Evolutionary conservation across 192 early-diverging fungal genomes (phyloP).

Genomic region (Thoreauomyces humboldtii): DNA sequence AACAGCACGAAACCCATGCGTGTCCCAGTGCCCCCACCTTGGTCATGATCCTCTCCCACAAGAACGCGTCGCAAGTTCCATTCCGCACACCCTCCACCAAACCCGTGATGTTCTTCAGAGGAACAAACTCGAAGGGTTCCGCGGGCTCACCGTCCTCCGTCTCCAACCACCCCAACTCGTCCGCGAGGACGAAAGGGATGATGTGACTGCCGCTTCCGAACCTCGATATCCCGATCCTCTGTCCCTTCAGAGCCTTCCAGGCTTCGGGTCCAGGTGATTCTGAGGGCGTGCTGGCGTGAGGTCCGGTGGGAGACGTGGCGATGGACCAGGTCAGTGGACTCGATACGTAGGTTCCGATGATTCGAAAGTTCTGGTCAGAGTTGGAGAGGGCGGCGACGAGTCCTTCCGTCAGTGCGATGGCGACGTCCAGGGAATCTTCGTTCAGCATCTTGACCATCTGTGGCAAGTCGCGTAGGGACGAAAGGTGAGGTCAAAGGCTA

Average conservation of each 20-base stretch:
- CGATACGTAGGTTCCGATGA: slow-evolving; percentile 78
- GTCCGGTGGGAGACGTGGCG: slow-evolving; percentile 35
- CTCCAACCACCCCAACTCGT: slow-evolving; percentile 63
- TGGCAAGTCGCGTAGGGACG: neutral
- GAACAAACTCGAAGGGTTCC: slow-evolving; percentile 60
- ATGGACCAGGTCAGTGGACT: slow-evolving; percentile 64
- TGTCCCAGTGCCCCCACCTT: no score
- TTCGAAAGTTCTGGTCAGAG: slow-evolving; percentile 61
- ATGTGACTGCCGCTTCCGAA: slow-evolving; percentile 78
- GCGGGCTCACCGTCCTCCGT: neutral
- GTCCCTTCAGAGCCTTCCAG: slow-evolving; percentile 23
- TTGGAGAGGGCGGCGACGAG: slow-evolving; percentile 50
- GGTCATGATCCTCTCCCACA: slow-evolving; percentile 93
- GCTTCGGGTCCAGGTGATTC: slow-evolving; percentile 21
- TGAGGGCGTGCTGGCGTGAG: slow-evolving; percentile 37
- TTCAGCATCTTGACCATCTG: slow-evolving; percentile 69
- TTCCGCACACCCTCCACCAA: slow-evolving; percentile 68
- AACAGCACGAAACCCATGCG: no score
- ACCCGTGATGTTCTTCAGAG: slow-evolving; percentile 71
- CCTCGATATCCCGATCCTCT: slow-evolving; percentile 51
- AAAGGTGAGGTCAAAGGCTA: neutral
- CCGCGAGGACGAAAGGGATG: slow-evolving; percentile 48
- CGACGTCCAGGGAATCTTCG: slow-evolving; percentile 70
- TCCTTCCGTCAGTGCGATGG: slow-evolving; percentile 88
- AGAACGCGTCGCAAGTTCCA: slow-evolving; percentile 69